Evolutionary conservation across 2,329 filamentous ascomycete species (phyloP).

Genomic region (Elsinoe fawcettii): DNA sequence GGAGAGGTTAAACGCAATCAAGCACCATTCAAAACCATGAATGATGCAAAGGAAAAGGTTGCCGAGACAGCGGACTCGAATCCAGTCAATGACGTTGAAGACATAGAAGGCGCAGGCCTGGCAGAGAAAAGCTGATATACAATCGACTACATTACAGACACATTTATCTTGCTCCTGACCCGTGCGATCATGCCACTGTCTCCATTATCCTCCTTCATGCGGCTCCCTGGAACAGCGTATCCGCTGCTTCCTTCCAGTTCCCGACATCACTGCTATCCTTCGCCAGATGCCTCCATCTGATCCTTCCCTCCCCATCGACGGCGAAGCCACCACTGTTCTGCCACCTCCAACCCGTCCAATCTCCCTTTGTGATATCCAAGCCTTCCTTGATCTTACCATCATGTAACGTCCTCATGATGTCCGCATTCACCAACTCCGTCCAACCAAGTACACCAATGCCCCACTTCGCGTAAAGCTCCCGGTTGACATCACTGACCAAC

Average conservation of each 20-base stretch:
- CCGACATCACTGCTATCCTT: conserved; percentile 46
- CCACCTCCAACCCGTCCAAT: conserved; percentile 45
- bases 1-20: conserved; percentile 58
- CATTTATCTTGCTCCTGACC: not conserved
- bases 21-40: conserved; percentile 56
- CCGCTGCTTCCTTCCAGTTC: conserved; percentile 45
- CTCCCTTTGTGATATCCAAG: conserved; percentile 42
- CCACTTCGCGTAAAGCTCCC: conserved; percentile 57
- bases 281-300: conserved; percentile 47
- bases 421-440: conserved; percentile 52
- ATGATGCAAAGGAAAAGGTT: conserved; percentile 41
- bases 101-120: conserved; percentile 40
- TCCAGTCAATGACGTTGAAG: conserved; percentile 43
- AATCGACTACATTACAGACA: not conserved
- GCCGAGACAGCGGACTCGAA: conserved; percentile 40
- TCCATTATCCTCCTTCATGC: not conserved
- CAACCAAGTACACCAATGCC: conserved; percentile 55
- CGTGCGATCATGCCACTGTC: not conserved
- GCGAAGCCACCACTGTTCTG: conserved; percentile 61
- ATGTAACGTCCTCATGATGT: conserved; percentile 17
- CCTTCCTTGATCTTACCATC: conserved; percentile 19
- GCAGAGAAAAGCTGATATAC: conserved; percentile 22
- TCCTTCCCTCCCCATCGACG: conserved; percentile 45
- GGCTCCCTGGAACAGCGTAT: conserved; percentile 18
- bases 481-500: conserved; percentile 53